These are phyloP conservation scores for Pythium coloratum DNA, from an alignment of 352 stramenopile genomes.

Conservation along the genomic window DNA sequence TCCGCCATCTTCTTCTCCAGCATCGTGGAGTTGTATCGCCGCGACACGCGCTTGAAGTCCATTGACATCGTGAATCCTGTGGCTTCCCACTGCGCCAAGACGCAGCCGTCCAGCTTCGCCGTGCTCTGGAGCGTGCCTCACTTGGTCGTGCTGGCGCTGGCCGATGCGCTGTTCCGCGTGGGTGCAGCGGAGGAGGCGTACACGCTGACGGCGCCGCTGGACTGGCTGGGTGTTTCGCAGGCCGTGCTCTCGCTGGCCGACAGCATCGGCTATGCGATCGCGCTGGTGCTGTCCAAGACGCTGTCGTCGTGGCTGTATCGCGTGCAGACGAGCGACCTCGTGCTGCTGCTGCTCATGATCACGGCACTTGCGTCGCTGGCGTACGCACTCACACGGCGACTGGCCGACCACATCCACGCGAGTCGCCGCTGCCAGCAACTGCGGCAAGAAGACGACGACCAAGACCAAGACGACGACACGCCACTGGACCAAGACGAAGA, in stretches of 20 bases:
- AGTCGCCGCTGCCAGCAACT: constrained; percentile 7
- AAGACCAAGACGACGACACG: constrained; percentile 1
- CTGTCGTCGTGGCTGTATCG: constrained; percentile 67
- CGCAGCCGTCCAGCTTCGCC: constrained; percentile 36
- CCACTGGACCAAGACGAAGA: neutral
- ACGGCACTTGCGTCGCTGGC: constrained; percentile 54
- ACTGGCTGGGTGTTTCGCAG: constrained; percentile 49
- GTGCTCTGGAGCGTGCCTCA: constrained; percentile 61
- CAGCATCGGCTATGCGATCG: constrained; percentile 47
- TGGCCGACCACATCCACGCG: constrained; percentile 28
- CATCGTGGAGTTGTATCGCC: constrained; percentile 77
- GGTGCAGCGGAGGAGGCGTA: constrained; percentile 60
- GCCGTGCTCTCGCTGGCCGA: constrained; percentile 54
- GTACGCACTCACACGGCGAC: constrained; percentile 46
- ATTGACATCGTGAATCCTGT: constrained; percentile 2
- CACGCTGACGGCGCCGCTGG: constrained; percentile 32
- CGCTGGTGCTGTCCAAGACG: constrained; percentile 50
- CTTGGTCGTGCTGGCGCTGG: constrained; percentile 49
- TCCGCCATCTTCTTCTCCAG: constrained; percentile 70
- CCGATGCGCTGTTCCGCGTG: constrained; percentile 65
- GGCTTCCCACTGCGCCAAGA: constrained; percentile 30
- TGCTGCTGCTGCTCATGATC: constrained; percentile 62
- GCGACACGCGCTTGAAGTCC: constrained; percentile 27
- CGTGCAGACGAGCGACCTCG: constrained; percentile 52
- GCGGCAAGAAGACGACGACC: neutral